These are phyloP conservation scores for Alternaria angustiovoidea DNA, from an alignment of 2,329 filamentous ascomycete genomes.

Conservation along the genomic window DNA sequence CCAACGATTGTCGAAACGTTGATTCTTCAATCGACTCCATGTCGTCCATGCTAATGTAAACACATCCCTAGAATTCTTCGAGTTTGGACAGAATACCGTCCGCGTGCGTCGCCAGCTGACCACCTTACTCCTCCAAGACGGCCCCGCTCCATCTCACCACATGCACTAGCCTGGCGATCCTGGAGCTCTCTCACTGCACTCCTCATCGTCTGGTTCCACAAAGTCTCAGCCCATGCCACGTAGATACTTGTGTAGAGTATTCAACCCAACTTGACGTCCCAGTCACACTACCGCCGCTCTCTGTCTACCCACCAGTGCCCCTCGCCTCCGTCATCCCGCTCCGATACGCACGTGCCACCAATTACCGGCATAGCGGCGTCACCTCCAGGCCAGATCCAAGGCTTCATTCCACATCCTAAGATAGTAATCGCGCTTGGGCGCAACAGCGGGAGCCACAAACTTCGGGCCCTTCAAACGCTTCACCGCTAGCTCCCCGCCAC, in stretches of 20 bases:
- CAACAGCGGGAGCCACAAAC: constrained; percentile 15
- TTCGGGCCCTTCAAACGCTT: background rate
- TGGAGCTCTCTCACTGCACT: background rate
- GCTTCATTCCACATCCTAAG: constrained; percentile 17
- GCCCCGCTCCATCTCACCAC: constrained; percentile 1
- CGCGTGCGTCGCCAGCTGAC: constrained; percentile 1
- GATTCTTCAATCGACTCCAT: background rate
- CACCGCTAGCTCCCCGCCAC: constrained; percentile 7
- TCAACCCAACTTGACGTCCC: background rate
- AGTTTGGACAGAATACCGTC: background rate
- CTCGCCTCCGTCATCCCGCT: constrained; percentile 20
- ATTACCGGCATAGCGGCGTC: constrained; percentile 12
- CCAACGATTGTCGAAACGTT: background rate
- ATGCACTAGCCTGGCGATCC: background rate
- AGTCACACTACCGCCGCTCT: background rate
- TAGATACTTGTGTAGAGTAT: background rate
- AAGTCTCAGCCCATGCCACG: background rate
- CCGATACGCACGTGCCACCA: constrained; percentile 29
- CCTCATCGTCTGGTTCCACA: background rate
- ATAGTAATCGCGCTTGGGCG: constrained; percentile 18
- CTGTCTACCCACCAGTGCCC: background rate
- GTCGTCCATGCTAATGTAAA: background rate
- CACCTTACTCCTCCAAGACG: background rate
- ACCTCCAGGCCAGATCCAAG: constrained; percentile 21
- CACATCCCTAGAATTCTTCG: background rate